phyloP scores from a whole-genome alignment of 2,329 filamentous ascomycete genomes.

The Blastomyces gilchristii region DNA sequence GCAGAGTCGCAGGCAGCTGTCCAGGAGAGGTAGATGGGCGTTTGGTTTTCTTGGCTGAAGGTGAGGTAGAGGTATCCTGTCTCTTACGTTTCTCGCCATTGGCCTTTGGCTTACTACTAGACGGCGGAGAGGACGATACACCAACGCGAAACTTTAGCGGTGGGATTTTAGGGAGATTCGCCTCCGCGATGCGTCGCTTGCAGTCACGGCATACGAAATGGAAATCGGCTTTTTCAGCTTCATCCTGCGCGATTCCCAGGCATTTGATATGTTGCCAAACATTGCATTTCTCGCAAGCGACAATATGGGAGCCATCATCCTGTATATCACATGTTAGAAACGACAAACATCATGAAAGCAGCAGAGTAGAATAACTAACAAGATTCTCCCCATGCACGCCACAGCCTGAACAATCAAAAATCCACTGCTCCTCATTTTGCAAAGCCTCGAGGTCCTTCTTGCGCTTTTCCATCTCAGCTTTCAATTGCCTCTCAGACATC shows the following conservation, averaged over 20 bases:
- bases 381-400: constrained; percentile 77
- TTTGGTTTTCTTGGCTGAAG: constrained; percentile 21
- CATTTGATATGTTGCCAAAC: constrained; percentile 97
- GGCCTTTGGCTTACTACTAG: constrained; percentile 13
- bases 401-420: constrained; percentile 84
- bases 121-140: constrained; percentile 39
- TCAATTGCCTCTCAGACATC: constrained; percentile 68
- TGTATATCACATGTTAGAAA: constrained; percentile 18
- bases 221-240: constrained; percentile 78
- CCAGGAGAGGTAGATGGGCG: constrained; percentile 6
- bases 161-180: constrained; percentile 52
- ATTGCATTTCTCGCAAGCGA: constrained; percentile 87
- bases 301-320: constrained; percentile 88
- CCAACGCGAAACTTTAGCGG: constrained; percentile 49
- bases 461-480: constrained; percentile 69
- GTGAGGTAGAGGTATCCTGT: constrained; percentile 16
- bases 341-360: background rate
- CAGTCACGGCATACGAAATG: constrained; percentile 77
- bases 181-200: constrained; percentile 55
- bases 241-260: constrained; percentile 63
- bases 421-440: constrained; percentile 71
- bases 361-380: constrained; percentile 28
- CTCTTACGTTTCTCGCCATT: constrained; percentile 19
- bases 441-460: constrained; percentile 66
- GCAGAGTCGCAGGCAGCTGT: constrained; percentile 1